A percentile compares a stretch with the other conserved stretches of the same genome.
Evolutionary conservation across 108 stramenopile genomes (phyloP).

Genomic region (Cyclostephanos tholiformis): DNA sequence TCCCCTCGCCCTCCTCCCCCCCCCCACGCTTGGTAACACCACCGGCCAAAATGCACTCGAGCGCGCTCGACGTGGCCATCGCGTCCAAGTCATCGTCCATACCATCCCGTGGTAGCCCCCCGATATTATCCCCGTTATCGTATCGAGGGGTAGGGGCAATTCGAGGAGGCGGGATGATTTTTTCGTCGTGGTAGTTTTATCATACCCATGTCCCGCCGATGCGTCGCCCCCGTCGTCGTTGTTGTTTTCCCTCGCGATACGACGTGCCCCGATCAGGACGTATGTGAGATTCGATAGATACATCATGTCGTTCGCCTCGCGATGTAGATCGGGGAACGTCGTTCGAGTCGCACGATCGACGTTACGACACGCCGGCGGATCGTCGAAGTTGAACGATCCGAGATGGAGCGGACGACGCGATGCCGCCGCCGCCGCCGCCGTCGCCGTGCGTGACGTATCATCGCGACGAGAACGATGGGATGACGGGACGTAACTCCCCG

Average conservation of each 20-base stretch:
- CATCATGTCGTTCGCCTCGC: slow-evolving; percentile 57
- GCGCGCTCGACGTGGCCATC: slow-evolving; percentile 33
- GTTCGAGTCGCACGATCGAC: no score
- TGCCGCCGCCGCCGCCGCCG: no score
- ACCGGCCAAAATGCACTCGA: slow-evolving; percentile 26
- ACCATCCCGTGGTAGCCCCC: no score
- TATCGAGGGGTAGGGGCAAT: slow-evolving; percentile 48
- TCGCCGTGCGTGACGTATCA: no score
- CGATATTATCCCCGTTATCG: slow-evolving; percentile 41
- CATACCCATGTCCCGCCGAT: slow-evolving; percentile 47
- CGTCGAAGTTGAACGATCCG: slow-evolving; percentile 36
- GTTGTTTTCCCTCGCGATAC: no score
- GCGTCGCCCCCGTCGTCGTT: no score
- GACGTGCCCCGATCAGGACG: slow-evolving; percentile 56
- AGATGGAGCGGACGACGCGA: slow-evolving; percentile 18
- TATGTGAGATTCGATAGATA: slow-evolving; percentile 49
- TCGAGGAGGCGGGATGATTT: slow-evolving; percentile 38
- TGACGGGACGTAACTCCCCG: no score
- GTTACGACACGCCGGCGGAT: no score
- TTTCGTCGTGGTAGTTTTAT: slow-evolving; percentile 24
- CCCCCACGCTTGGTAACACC: slow-evolving; percentile 1
- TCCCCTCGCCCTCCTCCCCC: slow-evolving; percentile 4
- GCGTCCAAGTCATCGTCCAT: no score
- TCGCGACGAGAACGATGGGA: no score
- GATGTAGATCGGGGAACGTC: slow-evolving; percentile 43